phyloP scores from a whole-genome alignment of 2,329 filamentous ascomycete species.

The Amesomyces nigricolor region DNA sequence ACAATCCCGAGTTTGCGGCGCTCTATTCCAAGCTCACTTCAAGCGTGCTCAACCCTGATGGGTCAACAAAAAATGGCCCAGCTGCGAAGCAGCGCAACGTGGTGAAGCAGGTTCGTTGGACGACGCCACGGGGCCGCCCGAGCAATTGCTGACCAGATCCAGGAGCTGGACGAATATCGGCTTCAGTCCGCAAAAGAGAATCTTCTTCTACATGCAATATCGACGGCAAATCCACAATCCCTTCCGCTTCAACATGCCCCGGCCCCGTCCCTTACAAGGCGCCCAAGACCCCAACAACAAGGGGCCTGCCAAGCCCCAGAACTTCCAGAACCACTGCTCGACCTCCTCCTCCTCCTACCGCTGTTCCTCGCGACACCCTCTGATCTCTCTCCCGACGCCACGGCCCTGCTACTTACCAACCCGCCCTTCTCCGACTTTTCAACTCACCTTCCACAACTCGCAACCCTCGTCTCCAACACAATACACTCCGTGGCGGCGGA shows the following conservation, averaged over 20 bases:
- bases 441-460: slow-evolving; percentile 43
- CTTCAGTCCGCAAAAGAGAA: slow-evolving; percentile 44
- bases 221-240: slow-evolving; percentile 32
- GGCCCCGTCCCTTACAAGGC: slow-evolving; percentile 12
- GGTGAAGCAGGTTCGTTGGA: slow-evolving; percentile 41
- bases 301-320: slow-evolving; percentile 18
- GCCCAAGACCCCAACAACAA: slow-evolving; percentile 25
- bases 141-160: neutral
- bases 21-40: slow-evolving; percentile 52
- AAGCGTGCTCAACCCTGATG: slow-evolving; percentile 51
- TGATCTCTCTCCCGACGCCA: slow-evolving; percentile 32
- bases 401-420: slow-evolving; percentile 43
- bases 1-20: slow-evolving; percentile 55
- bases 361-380: slow-evolving; percentile 39
- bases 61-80: slow-evolving; percentile 50
- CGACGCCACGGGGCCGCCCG: neutral
- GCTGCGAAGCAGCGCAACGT: slow-evolving; percentile 45
- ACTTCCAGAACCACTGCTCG: slow-evolving; percentile 36
- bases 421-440: slow-evolving; percentile 46
- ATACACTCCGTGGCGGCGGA: slow-evolving; percentile 45
- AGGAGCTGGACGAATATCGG: slow-evolving; percentile 48
- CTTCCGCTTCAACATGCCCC: slow-evolving; percentile 9
- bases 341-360: slow-evolving; percentile 52
- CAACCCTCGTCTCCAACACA: slow-evolving; percentile 42
- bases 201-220: slow-evolving; percentile 47